Evolutionary conservation across 2,329 filamentous ascomycete genomes (phyloP), one percentile per base, ranked within the genome.

Genomic region (Aurifilum marmelostoma): DNA sequence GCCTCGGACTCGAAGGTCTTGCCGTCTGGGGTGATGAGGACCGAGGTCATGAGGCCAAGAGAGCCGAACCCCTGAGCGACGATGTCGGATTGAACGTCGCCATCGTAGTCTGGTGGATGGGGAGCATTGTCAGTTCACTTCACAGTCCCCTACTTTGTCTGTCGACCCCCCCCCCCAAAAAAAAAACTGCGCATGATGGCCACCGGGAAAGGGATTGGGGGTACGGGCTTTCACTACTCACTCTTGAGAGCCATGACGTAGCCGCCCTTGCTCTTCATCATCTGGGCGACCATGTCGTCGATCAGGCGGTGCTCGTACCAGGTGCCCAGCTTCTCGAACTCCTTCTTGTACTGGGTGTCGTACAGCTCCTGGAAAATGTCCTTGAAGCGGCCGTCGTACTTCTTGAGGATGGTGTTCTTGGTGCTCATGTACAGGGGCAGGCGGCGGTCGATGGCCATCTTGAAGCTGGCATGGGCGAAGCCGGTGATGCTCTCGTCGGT

Each of bases 231-330:
- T 61, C 59, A 34, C 32, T 24, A 85, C 90, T 81, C 80, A 97
- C 93, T 98, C 91, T 99, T 99, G 81, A 98, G 89, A 72, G 96
- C 96, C 87, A 98, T 97, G 80, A 98, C 89, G 83, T 96, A 97
- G 73, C 96, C 96, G 75, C 96, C 96, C 77, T 91, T 89, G 83
- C 92, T 96, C 92, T 99, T 99, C 87, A 99, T 92, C 96, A 99
- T 99, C 88, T 99, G 96, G 63, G 96, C 96, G 73, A 99, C 96
- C 96, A 99, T 98, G 84, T 99, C 96, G 83, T 99, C 96, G 78
- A 99, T 98, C 75, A 99, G 87, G 77, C 96, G 92, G 85, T 99
- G 96, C 90, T 99, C 96, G 80, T 99, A 98, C 96, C 96, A 98
- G 84, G 98, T 97, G 72, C 88, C 88, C 86, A 94, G 93, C 77